Conservation (phyloP, 345 rosid genomes). For the Gynandropsis gynandra region DNA sequence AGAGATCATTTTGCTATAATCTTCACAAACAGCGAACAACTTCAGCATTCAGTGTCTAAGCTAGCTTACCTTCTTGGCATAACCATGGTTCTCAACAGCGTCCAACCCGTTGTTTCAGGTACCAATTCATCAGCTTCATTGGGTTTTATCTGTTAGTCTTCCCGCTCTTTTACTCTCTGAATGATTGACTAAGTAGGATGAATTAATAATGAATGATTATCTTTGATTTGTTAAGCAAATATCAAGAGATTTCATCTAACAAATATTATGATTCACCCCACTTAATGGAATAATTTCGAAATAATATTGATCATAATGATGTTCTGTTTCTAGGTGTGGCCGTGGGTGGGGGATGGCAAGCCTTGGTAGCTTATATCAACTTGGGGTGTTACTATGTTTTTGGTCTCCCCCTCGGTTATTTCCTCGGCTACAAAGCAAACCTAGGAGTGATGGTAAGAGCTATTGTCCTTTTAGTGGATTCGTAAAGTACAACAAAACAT, state of each 20-base stretch:
- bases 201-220: too few relatives aligned
- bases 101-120: slow-evolving; percentile 89
- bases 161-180: too few relatives aligned
- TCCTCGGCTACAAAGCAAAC: slow-evolving; percentile 59
- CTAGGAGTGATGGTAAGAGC: slow-evolving; percentile 53
- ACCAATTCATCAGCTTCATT: too few relatives aligned
- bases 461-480: not conserved
- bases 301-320: not conserved
- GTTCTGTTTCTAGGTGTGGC: slow-evolving; percentile 54
- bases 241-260: too few relatives aligned
- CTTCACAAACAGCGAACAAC: slow-evolving; percentile 47
- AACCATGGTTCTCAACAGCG: slow-evolving; percentile 80
- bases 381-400: slow-evolving; percentile 61
- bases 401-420: slow-evolving; percentile 67
- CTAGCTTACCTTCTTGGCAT: slow-evolving; percentile 61
- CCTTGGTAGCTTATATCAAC: slow-evolving; percentile 70
- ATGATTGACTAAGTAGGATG: too few relatives aligned
- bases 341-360: slow-evolving; percentile 88
- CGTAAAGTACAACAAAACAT: not conserved
- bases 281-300: too few relatives aligned
- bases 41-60: slow-evolving; percentile 47
- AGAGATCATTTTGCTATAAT: slow-evolving; percentile 50
- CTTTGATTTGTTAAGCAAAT: too few relatives aligned
- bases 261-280: too few relatives aligned
- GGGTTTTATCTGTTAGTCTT: too few relatives aligned